Conservation (phyloP, 2,329 filamentous ascomycete species). For the Phialocephala sp. region DNA sequence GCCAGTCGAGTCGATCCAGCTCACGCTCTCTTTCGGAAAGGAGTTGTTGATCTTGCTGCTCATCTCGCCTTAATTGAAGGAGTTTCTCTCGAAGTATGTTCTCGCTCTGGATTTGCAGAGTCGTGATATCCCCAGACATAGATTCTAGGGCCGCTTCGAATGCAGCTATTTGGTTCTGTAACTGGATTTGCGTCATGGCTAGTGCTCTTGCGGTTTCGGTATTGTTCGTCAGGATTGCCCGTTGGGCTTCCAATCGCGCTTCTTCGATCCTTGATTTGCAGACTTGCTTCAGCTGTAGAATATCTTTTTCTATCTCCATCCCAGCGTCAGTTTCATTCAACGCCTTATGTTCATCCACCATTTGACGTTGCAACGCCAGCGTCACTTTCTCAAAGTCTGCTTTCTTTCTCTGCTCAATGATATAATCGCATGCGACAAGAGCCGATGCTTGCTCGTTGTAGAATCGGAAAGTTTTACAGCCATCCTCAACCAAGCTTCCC, state of each 20-base stretch:
- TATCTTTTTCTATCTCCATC: background rate
- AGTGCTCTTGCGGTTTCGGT: background rate
- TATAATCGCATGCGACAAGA: background rate
- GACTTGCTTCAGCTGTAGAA: background rate
- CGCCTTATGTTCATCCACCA: background rate
- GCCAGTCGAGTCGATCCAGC: conserved; percentile 1
- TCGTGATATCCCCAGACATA: background rate
- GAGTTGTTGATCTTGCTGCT: background rate
- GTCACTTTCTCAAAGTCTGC: background rate
- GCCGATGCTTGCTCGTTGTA: background rate
- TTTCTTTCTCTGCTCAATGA: background rate
- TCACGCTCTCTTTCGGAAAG: conserved; percentile 2
- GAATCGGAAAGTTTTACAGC: background rate
- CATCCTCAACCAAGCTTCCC: background rate
- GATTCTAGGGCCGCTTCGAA: background rate
- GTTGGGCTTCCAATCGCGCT: background rate
- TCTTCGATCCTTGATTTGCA: background rate
- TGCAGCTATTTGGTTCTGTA: background rate
- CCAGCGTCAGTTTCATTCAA: background rate
- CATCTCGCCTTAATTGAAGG: background rate
- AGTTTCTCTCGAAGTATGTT: background rate
- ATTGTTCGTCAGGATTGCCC: background rate
- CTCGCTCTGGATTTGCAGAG: conserved; percentile 4
- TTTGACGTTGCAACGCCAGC: background rate
- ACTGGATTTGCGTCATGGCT: background rate